Base-by-base conservation (phyloP, 768 basidiomycete species). In the Dentipellis sp. region DNA sequence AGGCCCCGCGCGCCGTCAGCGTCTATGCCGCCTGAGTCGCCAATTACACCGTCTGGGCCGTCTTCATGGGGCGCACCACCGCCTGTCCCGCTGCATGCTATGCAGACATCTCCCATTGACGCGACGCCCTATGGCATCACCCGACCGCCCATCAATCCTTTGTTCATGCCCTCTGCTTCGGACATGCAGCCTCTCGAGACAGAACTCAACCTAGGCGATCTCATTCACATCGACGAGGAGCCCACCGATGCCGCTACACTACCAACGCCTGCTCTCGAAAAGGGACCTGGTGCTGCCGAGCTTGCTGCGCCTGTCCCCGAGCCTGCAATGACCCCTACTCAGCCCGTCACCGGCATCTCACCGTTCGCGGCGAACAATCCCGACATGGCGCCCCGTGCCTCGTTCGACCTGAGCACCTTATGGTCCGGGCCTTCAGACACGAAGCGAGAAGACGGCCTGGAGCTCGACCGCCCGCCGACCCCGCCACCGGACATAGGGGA, bases 11-110 rank as follows among this genome's bases (percentile, higher is more conserved):
- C 64, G 53, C 59, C 67, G 21, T 66, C 67, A 35, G 50, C 57
- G 39, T 88, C 87, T 53, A 76, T 79, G 14, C 84, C 86, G 38
- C 88, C 87, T 51, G 86, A 88, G 66, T 90, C 88, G 1, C 87
- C 88, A 38, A 66, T 74, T 14, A 72, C 72, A 39, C 71, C 75
- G 19, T 72, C 74, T 52, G 52, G 55, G 46, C 58, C 62, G 45
- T 54, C 62, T 1, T 34, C 72, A 12, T 89, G 86, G 87, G 83
- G 82, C 21, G 82, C 74, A 10, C 80, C 81, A 29, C 81, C 84
- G 11, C 76, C 82, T 12, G 69, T 81, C 5, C 80, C 83, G 16
- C 47, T 70, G 49, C 81, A 81, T 56, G 75, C 74, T 17, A 37
- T 69, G 50, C 68, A 69, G n/a, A 54, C 29, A 29, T 29, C 29